Conservation (phyloP, 306 rosid genomes). For the Myrica gale region DNA sequence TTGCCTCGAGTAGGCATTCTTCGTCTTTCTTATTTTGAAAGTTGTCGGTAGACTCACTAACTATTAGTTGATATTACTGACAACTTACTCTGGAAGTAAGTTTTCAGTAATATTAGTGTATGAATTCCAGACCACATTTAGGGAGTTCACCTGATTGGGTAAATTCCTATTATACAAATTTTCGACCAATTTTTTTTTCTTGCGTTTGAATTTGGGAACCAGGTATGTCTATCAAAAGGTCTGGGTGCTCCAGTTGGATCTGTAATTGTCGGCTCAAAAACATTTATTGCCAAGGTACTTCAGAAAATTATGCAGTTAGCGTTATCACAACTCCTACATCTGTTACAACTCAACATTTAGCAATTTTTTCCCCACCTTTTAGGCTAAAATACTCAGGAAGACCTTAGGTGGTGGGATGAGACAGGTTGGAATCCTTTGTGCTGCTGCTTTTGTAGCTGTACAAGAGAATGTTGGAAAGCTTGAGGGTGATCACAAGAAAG, state of each 20-base stretch:
- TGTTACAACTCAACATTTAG: background rate
- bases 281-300: conserved; percentile 77
- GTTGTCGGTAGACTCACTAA: conserved; percentile 2
- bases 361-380: conserved; percentile 10
- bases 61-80: conserved; percentile 1
- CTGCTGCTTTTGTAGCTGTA: conserved; percentile 78
- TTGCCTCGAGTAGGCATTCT: conserved; percentile 7
- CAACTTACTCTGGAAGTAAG: background rate
- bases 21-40: conserved; percentile 2
- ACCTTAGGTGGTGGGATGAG: conserved; percentile 98
- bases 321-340: conserved; percentile 3
- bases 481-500: conserved; percentile 71
- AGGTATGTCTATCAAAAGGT: conserved; percentile 93
- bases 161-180: background rate
- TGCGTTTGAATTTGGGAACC: conserved; percentile 25
- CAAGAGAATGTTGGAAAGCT: conserved; percentile 69
- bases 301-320: background rate
- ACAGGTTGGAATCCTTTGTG: conserved; percentile 80
- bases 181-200: background rate
- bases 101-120: background rate
- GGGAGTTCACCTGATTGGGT: background rate
- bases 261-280: conserved; percentile 73
- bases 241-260: conserved; percentile 97
- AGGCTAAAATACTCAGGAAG: conserved; percentile 85
- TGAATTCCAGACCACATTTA: background rate